Evolutionary conservation across 805 yeast species (phyloP).

Genomic region (Pichia californica): DNA sequence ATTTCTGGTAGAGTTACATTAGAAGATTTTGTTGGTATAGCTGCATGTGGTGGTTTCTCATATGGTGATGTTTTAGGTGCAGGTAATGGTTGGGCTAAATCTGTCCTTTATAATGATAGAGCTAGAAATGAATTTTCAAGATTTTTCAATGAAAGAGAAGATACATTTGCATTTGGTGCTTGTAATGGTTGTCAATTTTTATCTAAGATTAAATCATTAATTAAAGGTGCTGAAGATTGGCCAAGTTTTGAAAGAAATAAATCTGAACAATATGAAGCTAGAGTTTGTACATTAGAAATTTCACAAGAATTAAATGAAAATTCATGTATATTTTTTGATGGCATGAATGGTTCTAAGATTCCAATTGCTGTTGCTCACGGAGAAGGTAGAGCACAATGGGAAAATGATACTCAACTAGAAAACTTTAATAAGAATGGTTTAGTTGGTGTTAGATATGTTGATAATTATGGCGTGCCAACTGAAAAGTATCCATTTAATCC

Average conservation of each 20-base stretch:
- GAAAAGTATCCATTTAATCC: conserved; percentile 90
- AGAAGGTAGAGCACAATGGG: conserved; percentile 86
- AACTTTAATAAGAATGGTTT: conserved; percentile 47
- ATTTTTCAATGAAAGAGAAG: conserved; percentile 80
- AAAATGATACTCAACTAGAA: conserved; percentile 36
- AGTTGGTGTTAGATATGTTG: conserved; percentile 73
- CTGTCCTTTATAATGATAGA: conserved; percentile 76
- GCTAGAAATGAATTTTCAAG: conserved; percentile 69
- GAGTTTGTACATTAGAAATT: conserved; percentile 84
- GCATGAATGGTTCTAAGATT: conserved; percentile 87
- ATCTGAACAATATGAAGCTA: conserved; percentile 95
- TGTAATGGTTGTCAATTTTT: conserved; percentile 98
- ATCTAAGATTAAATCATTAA: conserved; percentile 74
- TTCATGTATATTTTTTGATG: conserved; percentile 66
- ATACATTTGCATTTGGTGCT: conserved; percentile 96
- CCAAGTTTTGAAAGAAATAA: conserved; percentile 88
- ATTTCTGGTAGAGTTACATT: conserved; percentile 64
- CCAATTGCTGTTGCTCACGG: conserved; percentile 99
- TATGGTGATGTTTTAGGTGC: conserved; percentile 99
- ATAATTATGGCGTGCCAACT: conserved; percentile 82
- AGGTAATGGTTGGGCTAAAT: conserved; percentile 98
- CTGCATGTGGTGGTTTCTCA: conserved; percentile 99
- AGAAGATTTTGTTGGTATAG: conserved; percentile 82
- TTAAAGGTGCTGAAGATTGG: conserved; percentile 95
- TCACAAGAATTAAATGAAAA: conserved; percentile 38